phyloP scores from a whole-genome alignment of 768 basidiomycete species.

The Kwoniella dejecticola region DNA sequence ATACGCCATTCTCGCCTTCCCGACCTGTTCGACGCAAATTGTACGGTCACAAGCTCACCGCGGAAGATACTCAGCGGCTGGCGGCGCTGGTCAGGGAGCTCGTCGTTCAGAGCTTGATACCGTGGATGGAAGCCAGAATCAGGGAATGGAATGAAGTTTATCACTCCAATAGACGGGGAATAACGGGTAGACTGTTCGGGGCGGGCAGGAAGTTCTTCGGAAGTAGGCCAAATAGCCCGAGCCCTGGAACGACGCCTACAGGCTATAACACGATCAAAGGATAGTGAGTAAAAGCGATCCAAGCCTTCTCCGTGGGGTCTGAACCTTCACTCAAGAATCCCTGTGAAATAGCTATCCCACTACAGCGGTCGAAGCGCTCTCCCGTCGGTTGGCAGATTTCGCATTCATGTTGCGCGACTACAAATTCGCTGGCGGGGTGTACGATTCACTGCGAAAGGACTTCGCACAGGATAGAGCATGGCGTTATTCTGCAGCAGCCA shows the following conservation, averaged over 20 bases:
- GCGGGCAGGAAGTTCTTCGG: slow-evolving; percentile 58
- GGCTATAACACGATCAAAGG: slow-evolving; percentile 55
- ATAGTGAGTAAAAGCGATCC: slow-evolving; percentile 45
- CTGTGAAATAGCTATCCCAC: slow-evolving; percentile 54
- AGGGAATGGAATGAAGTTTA: slow-evolving; percentile 84
- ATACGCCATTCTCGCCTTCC: slow-evolving; percentile 21
- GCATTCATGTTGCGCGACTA: slow-evolving; percentile 88
- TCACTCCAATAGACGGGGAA: slow-evolving; percentile 54
- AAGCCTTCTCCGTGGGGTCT: background rate
- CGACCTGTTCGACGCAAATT: slow-evolving; percentile 34
- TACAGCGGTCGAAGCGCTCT: slow-evolving; percentile 49
- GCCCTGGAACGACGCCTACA: slow-evolving; percentile 31
- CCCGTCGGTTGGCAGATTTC: slow-evolving; percentile 88
- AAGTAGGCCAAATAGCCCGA: slow-evolving; percentile 47
- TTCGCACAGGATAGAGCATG: slow-evolving; percentile 55
- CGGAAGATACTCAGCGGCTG: slow-evolving; percentile 47
- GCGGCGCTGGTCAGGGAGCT: slow-evolving; percentile 79
- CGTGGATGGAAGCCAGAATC: slow-evolving; percentile 96
- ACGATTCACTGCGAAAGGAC: slow-evolving; percentile 86
- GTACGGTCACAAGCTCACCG: slow-evolving; percentile 36
- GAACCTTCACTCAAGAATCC: background rate
- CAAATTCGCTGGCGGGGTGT: slow-evolving; percentile 76
- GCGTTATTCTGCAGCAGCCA: slow-evolving; percentile 64
- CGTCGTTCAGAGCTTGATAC: slow-evolving; percentile 81
- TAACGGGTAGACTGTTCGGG: slow-evolving; percentile 57